Conservation (phyloP, 768 basidiomycete genomes). For the Trametes sanguinea region DNA sequence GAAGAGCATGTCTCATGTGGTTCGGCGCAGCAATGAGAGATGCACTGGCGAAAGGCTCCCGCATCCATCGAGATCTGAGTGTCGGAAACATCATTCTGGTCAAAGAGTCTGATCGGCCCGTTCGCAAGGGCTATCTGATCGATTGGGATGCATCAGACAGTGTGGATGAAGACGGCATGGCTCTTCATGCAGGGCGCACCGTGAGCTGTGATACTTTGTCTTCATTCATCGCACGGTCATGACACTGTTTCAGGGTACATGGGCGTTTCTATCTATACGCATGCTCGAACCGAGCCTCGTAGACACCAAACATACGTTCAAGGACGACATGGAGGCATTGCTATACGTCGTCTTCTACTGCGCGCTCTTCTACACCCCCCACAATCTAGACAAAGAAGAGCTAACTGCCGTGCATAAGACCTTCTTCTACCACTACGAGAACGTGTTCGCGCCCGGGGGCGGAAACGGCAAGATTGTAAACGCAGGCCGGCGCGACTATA, state of each 20-base stretch:
- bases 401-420: too few species aligned
- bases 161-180: neutral
- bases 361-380: neutral
- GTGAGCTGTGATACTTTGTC: neutral
- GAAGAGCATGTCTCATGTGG: too few species aligned
- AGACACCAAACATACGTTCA: too few species aligned
- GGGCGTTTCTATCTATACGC: neutral
- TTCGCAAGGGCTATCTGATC: constrained; percentile 8
- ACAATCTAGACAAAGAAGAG: too few species aligned
- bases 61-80: constrained; percentile 13
- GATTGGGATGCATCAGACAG: constrained; percentile 9
- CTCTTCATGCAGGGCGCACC: neutral
- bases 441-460: too few species aligned
- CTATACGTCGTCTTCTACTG: constrained; percentile 18
- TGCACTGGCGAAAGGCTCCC: neutral
- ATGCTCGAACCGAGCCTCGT: neutral
- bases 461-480: too few species aligned
- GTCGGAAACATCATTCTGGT: constrained; percentile 13
- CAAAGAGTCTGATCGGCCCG: neutral
- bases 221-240: neutral
- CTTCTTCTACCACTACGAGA: too few species aligned
- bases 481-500: too few species aligned
- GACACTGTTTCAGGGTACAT: constrained; percentile 9
- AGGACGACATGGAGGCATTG: constrained; percentile 16
- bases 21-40: constrained; percentile 4